Conservation (phyloP, 208 protist genomes). For the Wallacemonas sp. region DNA sequence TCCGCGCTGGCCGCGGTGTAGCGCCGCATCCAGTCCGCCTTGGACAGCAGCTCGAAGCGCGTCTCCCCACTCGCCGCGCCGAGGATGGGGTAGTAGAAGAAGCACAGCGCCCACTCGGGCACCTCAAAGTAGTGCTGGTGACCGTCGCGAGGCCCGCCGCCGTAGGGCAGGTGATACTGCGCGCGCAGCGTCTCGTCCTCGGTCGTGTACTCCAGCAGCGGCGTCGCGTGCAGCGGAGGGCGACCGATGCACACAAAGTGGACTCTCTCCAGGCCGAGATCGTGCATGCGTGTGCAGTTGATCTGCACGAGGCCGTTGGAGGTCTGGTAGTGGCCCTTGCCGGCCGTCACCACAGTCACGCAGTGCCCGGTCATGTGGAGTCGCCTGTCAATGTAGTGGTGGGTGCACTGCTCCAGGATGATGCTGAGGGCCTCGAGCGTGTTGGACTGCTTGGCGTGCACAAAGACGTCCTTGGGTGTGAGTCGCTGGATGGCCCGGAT, state of each 20-base stretch:
- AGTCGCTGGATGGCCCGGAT: constrained; percentile 24
- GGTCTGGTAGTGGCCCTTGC: constrained; percentile 77
- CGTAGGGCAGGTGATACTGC: constrained; percentile 66
- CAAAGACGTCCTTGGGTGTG: constrained; percentile 60
- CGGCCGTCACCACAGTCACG: constrained; percentile 78
- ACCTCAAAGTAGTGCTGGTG: constrained; percentile 54
- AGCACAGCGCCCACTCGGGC: constrained; percentile 63
- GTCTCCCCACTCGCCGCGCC: constrained; percentile 33
- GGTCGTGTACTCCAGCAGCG: constrained; percentile 76
- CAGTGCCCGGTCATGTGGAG: constrained; percentile 59
- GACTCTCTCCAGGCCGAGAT: constrained; percentile 67
- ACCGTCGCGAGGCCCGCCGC: constrained; percentile 11
- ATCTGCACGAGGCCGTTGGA: constrained; percentile 71
- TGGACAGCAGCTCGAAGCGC: constrained; percentile 67
- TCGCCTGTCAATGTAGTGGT: constrained; percentile 50
- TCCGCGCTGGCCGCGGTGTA: neutral
- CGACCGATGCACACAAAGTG: constrained; percentile 83
- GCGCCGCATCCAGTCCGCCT: constrained; percentile 58
- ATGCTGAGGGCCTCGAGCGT: constrained; percentile 75
- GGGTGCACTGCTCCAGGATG: constrained; percentile 62
- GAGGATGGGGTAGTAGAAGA: constrained; percentile 75
- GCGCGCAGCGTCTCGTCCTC: constrained; percentile 62
- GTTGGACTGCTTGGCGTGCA: constrained; percentile 66
- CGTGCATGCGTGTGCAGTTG: constrained; percentile 63
- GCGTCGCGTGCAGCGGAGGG: constrained; percentile 77